Evolutionary conservation across 2,329 filamentous ascomycete species (phyloP).

Genomic region (Thermothelomyces thermophilus): DNA sequence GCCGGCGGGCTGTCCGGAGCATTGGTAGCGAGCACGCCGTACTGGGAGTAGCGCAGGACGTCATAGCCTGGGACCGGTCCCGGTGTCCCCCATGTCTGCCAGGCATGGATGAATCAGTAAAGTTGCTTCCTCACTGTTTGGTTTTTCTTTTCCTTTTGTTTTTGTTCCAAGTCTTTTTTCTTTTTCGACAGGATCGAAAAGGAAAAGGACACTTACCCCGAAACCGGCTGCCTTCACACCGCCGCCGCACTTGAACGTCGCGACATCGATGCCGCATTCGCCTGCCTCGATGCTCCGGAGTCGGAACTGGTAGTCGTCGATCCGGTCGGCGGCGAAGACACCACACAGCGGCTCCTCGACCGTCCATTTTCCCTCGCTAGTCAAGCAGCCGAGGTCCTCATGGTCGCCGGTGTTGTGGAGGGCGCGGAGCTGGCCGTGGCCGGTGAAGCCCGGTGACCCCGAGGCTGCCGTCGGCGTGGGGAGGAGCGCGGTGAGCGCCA

Average conservation of each 20-base stretch:
- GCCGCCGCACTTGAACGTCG: conserved; percentile 6
- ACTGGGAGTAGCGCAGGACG: conserved; percentile 8
- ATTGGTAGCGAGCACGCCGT: conserved; percentile 5
- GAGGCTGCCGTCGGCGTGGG: background rate
- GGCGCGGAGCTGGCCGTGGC: conserved; percentile 15
- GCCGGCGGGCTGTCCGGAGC: conserved; percentile 8
- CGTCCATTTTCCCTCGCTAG: conserved; percentile 13
- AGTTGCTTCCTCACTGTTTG: no score
- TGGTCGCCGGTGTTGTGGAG: conserved; percentile 2
- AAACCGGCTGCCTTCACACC: background rate
- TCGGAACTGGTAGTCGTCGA: background rate
- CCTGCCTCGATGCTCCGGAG: background rate
- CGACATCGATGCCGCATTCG: conserved; percentile 4
- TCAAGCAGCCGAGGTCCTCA: conserved; percentile 15
- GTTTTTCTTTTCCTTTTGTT: no score
- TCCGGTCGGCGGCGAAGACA: background rate
- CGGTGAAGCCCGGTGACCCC: background rate
- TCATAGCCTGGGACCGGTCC: background rate
- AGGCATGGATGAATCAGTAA: background rate
- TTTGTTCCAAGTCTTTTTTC: no score
- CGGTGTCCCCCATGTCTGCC: conserved; percentile 3
- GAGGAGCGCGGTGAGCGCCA: background rate
- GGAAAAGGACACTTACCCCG: no score
- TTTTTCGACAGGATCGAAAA: no score
- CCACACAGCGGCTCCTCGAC: conserved; percentile 12